Conservation (phyloP, 2,329 filamentous ascomycete genomes). For the Sporothrix pseudoabietina region DNA sequence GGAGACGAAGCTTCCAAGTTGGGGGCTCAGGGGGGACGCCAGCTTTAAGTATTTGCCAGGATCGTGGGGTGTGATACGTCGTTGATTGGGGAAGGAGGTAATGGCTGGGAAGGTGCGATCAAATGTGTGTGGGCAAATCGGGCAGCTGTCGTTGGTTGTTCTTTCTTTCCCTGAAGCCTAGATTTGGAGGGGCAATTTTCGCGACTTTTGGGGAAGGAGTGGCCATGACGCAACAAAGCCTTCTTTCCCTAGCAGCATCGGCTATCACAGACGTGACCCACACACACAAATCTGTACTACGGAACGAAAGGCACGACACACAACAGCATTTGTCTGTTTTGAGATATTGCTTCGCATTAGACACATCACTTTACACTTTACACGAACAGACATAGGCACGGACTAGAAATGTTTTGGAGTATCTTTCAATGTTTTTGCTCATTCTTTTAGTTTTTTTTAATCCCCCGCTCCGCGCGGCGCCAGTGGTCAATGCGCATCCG, state of each 20-base stretch:
- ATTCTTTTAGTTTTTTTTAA: constrained; percentile 25
- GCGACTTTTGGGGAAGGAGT: constrained; percentile 15
- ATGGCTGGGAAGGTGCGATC: constrained; percentile 10
- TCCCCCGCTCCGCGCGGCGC: constrained; percentile 12
- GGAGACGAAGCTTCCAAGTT: constrained; percentile 16
- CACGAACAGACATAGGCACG: background rate
- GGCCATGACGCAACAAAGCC: constrained; percentile 30
- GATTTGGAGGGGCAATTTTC: constrained; percentile 25
- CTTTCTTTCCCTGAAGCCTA: constrained; percentile 10
- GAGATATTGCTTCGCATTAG: background rate
- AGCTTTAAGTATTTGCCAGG: constrained; percentile 22
- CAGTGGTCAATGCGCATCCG: constrained; percentile 5
- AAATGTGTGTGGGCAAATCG: background rate
- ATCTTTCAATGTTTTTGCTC: constrained; percentile 28
- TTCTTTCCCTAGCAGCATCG: background rate
- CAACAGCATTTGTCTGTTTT: background rate
- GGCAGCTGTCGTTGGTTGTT: background rate
- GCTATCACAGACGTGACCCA: background rate
- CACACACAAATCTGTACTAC: background rate
- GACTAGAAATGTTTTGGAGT: constrained; percentile 11
- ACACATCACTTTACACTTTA: background rate
- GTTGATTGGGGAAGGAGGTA: background rate
- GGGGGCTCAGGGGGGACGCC: constrained; percentile 1
- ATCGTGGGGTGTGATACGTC: background rate
- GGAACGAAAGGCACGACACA: background rate